These are phyloP conservation scores for Venturia carpophila DNA, from an alignment of 2,329 filamentous ascomycete genomes.

Conservation along the genomic window DNA sequence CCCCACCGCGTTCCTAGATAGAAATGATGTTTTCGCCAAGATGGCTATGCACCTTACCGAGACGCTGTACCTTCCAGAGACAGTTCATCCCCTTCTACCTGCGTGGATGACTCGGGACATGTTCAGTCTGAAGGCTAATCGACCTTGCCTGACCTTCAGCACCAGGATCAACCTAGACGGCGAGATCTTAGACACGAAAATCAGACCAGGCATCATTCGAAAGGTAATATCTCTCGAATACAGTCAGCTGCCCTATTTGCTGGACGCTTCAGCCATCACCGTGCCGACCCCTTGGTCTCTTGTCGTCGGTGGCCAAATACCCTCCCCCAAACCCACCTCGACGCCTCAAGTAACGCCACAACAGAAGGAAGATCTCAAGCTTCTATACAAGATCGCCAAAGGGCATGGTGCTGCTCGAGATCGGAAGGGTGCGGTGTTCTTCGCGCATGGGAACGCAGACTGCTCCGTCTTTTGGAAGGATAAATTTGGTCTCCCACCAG, in stretches of 20 bases:
- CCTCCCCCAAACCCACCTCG: background rate
- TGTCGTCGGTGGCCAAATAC: conserved; percentile 30
- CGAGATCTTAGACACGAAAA: conserved; percentile 45
- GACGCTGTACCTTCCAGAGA: conserved; percentile 51
- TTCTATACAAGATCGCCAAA: conserved; percentile 29
- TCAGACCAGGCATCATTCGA: conserved; percentile 45
- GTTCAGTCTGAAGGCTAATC: conserved; percentile 46
- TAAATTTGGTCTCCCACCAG: conserved; percentile 5
- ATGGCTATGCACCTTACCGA: conserved; percentile 53
- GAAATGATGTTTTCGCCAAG: conserved; percentile 50
- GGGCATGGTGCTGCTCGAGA: conserved; percentile 21
- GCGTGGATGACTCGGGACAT: conserved; percentile 39
- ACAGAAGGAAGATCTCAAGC: conserved; percentile 23
- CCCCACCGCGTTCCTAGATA: conserved; percentile 60
- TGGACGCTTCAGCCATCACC: background rate
- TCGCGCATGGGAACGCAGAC: background rate
- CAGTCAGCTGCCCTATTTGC: conserved; percentile 9
- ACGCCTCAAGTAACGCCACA: conserved; percentile 21
- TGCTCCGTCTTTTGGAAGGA: background rate
- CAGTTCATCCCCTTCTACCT: conserved; percentile 51
- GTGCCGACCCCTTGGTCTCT: conserved; percentile 19
- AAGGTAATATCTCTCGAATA: conserved; percentile 48
- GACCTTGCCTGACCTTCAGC: conserved; percentile 55
- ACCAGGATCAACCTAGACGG: conserved; percentile 46
- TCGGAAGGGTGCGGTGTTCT: conserved; percentile 23